Base-by-base conservation (phyloP, 257 asterid genomes). In the Nicotiana sylvestris region DNA sequence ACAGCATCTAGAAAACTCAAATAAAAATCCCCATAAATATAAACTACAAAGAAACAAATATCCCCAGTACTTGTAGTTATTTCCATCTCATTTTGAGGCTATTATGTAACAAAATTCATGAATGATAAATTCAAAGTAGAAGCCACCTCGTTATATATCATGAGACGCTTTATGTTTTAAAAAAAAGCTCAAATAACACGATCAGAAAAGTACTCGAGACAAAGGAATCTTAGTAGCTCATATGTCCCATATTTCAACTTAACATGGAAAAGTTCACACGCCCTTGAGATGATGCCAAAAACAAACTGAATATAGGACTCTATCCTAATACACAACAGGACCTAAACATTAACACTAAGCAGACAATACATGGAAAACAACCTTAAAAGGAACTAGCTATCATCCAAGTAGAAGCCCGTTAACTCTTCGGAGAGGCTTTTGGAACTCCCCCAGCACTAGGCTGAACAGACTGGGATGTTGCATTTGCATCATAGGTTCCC, bases 341-440 rank as follows among this genome's bases (percentile, higher is more conserved):
- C 33, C 33, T 27, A 68, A 58, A 4, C 77, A 49, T 72, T 9
- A 67, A 21, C 60, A 57, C 16, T 9, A 18, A 65, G 60, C 4
- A 55, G 80, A 33, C 76, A 81, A 35, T 55, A 60, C 60, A 18
- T 6, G 32, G 83, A 57, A 35, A 66, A 56, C 68, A 60, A 25
- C 72, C 62, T 51, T 11, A 15, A 33, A 21, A 21, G 9, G 18
- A 17, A 21, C 32, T 49, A 8, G 6, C 32, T n/a, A 56, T 58
- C 11, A 25, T 53, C 43, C 32, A 27, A 13, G 29, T 15, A 13
- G 79, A 27, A 16, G 3, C 39, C 30, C 4, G 51, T 87, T 80
- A 91, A 84, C 89, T 88, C 53, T 87, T 85, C 1, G 94, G 92
- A 1, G 97, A 90, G 35, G 92, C 83, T 88, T 93, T 93, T 1